phyloP scores from a whole-genome alignment of 1,139 yeast species.

The Sugiyamaella paludigena region DNA sequence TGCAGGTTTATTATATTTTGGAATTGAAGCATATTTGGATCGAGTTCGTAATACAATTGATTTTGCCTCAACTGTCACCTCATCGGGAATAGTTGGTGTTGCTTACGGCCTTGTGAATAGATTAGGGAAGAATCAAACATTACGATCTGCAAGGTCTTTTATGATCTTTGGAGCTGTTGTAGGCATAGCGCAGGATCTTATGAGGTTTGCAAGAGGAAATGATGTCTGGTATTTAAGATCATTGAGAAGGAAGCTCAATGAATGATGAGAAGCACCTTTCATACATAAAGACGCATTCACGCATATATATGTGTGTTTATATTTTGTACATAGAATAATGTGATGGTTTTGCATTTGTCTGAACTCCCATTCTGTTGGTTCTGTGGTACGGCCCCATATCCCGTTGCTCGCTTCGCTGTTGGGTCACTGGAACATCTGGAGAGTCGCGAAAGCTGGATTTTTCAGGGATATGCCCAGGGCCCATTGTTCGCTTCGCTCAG shows the following conservation, averaged over 20 bases:
- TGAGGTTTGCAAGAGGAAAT: slow-evolving; percentile 59
- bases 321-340: too few relatives aligned
- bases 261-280: neutral
- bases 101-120: slow-evolving; percentile 47
- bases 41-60: slow-evolving; percentile 54
- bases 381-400: too few relatives aligned
- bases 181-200: slow-evolving; percentile 65
- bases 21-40: slow-evolving; percentile 63
- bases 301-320: too few relatives aligned
- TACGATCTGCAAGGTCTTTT: slow-evolving; percentile 53
- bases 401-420: too few relatives aligned
- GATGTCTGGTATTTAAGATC: slow-evolving; percentile 56
- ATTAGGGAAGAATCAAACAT: slow-evolving; percentile 49
- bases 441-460: too few relatives aligned
- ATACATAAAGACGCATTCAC: too few relatives aligned
- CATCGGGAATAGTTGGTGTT: slow-evolving; percentile 54
- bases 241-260: neutral
- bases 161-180: slow-evolving; percentile 54
- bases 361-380: too few relatives aligned
- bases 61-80: slow-evolving; percentile 57
- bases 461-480: too few relatives aligned
- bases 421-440: too few relatives aligned
- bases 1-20: slow-evolving; percentile 54
- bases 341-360: too few relatives aligned
- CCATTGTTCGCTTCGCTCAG: too few relatives aligned